Evolutionary conservation across 257 asterid genomes (phyloP), one percentile per base, ranked within the genome.

Genomic region (Solanum bukasovii): DNA sequence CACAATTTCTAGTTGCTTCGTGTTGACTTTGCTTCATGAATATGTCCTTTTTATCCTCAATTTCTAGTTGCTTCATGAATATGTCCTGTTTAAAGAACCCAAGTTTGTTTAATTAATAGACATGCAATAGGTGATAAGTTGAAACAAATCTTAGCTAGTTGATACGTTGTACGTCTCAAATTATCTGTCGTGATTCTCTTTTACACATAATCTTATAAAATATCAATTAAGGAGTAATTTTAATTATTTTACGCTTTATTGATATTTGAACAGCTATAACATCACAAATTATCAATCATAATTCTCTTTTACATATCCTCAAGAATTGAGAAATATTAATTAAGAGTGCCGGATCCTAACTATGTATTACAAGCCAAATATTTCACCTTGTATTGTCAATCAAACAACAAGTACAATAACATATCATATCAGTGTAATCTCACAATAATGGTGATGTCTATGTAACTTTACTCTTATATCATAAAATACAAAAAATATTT

Each of bases 371-470:
- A 63, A 63, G 12, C 4, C 20, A 25, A 65, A 25, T 65, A 11
- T 65, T 65, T 25, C 37, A 14, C 1, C 25, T 3, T 16, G 5
- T 13, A 3, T 61, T 21, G 27, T 61, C 29, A 21, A 8, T 21
- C 29, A 61, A 61, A 61, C 3, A 56, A 18, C 13, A 61, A 61
- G 27, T 21, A 4, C 13, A 61, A 61, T 9, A 61, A 61, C 1
- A 33, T 33, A 33, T 29, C 2, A 59, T 59, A 59, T 9, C 1
- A 21, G 2, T 61, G 13, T 21, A 3, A 9, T 21, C 0, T 61
- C 29, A 61, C 1, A 61, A 1, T 8, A 8, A 21, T 61, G 12
- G 0, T 59, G 1, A 20, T 59, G 2, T 7, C 0, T 20, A 20
- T 20, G 0, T 0, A 63, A 23, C 3, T n/a, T 63, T 63, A 9